These are phyloP conservation scores for Pichia californica DNA, from an alignment of 805 yeast species.

Conservation along the genomic window DNA sequence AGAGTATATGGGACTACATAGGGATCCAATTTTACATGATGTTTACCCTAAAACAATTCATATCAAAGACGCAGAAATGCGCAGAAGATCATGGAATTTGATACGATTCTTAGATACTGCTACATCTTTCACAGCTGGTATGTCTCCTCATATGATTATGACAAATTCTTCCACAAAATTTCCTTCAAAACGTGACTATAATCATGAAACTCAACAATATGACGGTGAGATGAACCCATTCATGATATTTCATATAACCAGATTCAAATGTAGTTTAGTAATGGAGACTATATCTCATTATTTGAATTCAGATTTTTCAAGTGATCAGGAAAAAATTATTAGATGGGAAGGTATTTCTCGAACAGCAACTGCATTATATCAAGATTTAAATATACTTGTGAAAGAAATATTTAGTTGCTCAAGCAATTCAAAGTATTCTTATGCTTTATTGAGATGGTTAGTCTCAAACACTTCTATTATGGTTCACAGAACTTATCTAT, in stretches of 20 bases:
- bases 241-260: constrained; percentile 10
- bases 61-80: constrained; percentile 9
- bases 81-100: constrained; percentile 13
- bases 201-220: constrained; percentile 8
- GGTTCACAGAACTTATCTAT: constrained; percentile 31
- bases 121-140: constrained; percentile 13
- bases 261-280: constrained; percentile 14
- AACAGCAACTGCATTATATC: constrained; percentile 12
- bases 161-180: constrained; percentile 13
- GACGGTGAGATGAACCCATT: constrained; percentile 16
- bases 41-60: constrained; percentile 7
- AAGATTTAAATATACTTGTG: constrained; percentile 7
- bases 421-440: constrained; percentile 11
- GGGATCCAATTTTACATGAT: constrained; percentile 14
- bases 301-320: constrained; percentile 12
- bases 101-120: constrained; percentile 14
- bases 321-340: constrained; percentile 6
- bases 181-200: constrained; percentile 13
- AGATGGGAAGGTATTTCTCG: constrained; percentile 9
- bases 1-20: constrained; percentile 14
- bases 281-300: constrained; percentile 14
- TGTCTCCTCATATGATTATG: constrained; percentile 17
- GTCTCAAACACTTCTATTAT: constrained; percentile 70
- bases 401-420: constrained; percentile 11
- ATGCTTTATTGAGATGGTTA: constrained; percentile 83